Evolutionary conservation across 306 rosid genomes (phyloP).

Genomic region (Sicyos baderoa): DNA sequence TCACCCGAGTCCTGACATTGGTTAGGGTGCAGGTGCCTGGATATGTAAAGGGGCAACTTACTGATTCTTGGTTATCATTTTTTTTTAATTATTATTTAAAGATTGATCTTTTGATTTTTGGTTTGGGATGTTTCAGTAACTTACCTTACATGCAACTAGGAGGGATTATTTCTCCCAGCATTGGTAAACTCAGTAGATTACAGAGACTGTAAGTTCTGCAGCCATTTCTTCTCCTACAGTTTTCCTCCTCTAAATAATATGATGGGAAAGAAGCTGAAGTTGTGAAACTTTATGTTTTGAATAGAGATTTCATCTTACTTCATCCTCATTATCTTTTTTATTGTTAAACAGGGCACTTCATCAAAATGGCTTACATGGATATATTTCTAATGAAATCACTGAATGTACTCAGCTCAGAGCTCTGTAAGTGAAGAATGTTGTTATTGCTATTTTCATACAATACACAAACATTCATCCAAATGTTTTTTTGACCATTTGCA

Average conservation of each 20-base stretch:
- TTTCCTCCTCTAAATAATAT: neutral
- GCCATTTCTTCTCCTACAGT: conserved; percentile 1
- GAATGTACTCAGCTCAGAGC: conserved; percentile 84
- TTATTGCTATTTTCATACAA: neutral
- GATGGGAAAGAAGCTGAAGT: neutral
- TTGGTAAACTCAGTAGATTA: conserved; percentile 78
- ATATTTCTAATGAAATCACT: conserved; percentile 68
- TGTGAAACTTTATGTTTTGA: neutral
- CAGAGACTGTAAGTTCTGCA: conserved; percentile 71
- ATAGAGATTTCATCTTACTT: neutral
- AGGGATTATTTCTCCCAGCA: conserved; percentile 78
- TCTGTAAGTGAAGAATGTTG: conserved; percentile 44
- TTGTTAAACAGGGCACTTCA: conserved; percentile 75
- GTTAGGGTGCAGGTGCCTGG: too few species aligned
- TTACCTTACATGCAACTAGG: conserved; percentile 82
- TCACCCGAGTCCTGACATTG: too few species aligned
- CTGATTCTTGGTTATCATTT: too few species aligned
- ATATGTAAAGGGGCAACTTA: too few species aligned
- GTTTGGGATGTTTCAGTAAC: conserved; percentile 48
- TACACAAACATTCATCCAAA: neutral
- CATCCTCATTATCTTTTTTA: conserved; percentile 6
- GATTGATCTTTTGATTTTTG: neutral
- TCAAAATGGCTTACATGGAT: conserved; percentile 83
- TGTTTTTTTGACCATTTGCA: neutral
- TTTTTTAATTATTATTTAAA: too few species aligned